A percentile compares a stretch with the other conserved stretches of the same genome.
These are phyloP conservation scores for Colletotrichum abscissum DNA, from an alignment of 2,329 filamentous ascomycete species.

Conservation along the genomic window DNA sequence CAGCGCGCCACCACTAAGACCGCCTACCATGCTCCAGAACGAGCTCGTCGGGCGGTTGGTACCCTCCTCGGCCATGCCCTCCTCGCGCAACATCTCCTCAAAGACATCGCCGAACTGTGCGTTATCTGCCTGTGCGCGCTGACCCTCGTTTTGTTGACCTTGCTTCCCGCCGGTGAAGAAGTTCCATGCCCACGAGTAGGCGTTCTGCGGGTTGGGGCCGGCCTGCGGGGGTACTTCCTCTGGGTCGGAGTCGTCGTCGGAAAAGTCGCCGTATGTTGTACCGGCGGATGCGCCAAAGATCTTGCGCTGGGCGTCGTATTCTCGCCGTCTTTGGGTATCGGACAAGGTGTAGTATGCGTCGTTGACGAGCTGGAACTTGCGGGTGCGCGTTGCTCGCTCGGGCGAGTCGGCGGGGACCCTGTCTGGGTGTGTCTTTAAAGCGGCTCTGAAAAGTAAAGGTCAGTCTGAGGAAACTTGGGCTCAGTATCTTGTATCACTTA, in stretches of 20 bases:
- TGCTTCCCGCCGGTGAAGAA: conserved; percentile 61
- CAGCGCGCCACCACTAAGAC: conserved; percentile 86
- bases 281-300: conserved; percentile 63
- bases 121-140: conserved; percentile 69
- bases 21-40: conserved; percentile 91
- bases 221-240: conserved; percentile 36
- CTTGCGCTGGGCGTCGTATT: conserved; percentile 82
- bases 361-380: conserved; percentile 91
- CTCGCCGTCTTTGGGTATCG: conserved; percentile 78
- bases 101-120: conserved; percentile 91
- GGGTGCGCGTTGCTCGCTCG: conserved; percentile 83
- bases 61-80: conserved; percentile 81
- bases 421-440: conserved; percentile 93
- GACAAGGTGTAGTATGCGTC: conserved; percentile 94
- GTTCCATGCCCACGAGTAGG: conserved; percentile 84
- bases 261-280: conserved; percentile 44
- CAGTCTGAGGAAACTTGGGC: conserved; percentile 11
- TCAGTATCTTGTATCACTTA: conserved; percentile 45
- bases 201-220: conserved; percentile 49
- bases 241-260: conserved; percentile 48
- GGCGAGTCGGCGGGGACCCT: conserved; percentile 86
- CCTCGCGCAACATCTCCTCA: conserved; percentile 89
- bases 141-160: conserved; percentile 48
- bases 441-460: conserved; percentile 68
- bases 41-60: conserved; percentile 71